These are phyloP conservation scores for Lunularia cruciata DNA, from an alignment of 225 moss, liverwort and hornwort species.

Conservation along the genomic window DNA sequence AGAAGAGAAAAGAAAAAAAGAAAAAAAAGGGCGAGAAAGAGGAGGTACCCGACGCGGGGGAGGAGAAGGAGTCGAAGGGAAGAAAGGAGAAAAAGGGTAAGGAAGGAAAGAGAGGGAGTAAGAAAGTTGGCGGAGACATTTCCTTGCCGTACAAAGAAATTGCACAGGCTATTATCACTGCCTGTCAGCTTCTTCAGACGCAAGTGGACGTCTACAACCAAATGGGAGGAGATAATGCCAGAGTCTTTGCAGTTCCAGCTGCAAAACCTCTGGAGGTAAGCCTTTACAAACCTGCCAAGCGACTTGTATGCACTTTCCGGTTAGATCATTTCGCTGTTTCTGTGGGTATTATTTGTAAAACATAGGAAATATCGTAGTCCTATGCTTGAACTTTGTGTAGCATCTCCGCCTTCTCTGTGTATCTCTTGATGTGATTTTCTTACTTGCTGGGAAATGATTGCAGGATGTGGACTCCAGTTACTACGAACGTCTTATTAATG, in stretches of 20 bases:
- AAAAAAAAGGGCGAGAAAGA: constrained; percentile 1
- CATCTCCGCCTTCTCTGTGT: too few species aligned
- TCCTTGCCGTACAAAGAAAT: constrained; percentile 62
- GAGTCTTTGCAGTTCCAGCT: constrained; percentile 54
- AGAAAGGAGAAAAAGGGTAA: constrained; percentile 20
- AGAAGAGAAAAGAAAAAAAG: constrained; percentile 21
- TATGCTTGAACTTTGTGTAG: too few species aligned
- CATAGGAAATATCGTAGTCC: too few species aligned
- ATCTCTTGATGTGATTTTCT: neutral
- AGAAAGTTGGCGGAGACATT: constrained; percentile 24
- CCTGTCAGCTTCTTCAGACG: constrained; percentile 49
- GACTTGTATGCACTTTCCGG: too few species aligned
- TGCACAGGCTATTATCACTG: constrained; percentile 57
- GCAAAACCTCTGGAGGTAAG: constrained; percentile 59
- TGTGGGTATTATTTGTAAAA: too few species aligned
- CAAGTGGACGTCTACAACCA: constrained; percentile 61
- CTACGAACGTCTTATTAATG: constrained; percentile 61
- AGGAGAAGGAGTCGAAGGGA: constrained; percentile 2
- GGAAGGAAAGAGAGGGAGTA: constrained; percentile 12
- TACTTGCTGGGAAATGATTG: neutral
- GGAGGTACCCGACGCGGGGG: neutral
- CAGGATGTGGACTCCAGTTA: constrained; percentile 62
- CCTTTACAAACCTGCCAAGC: too few species aligned
- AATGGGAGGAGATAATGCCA: constrained; percentile 57
- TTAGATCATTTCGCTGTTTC: too few species aligned